These are phyloP conservation scores for Acrocalymma vagum DNA, from an alignment of 2,329 filamentous ascomycete species.

Conservation along the genomic window DNA sequence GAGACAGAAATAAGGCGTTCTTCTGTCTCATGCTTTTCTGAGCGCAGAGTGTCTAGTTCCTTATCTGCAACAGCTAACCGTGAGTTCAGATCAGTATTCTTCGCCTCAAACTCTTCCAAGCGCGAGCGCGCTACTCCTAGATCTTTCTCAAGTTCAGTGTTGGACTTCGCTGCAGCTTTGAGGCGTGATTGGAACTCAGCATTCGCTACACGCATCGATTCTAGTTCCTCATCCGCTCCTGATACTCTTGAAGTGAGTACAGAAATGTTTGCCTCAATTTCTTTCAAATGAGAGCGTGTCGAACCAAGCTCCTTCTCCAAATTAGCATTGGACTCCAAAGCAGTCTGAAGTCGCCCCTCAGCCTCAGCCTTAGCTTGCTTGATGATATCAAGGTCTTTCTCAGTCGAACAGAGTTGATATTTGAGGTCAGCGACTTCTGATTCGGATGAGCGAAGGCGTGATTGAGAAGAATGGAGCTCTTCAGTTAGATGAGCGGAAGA, in stretches of 20 bases:
- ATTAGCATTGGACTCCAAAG: constrained; percentile 14
- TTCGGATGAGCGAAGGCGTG: constrained; percentile 20
- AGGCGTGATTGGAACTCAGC: constrained; percentile 12
- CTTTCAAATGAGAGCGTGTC: too few relatives aligned
- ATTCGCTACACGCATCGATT: constrained; percentile 1
- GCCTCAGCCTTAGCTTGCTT: constrained; percentile 20
- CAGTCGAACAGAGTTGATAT: constrained; percentile 15
- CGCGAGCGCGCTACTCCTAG: constrained; percentile 22
- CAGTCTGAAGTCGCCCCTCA: constrained; percentile 24
- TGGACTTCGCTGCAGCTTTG: constrained; percentile 10
- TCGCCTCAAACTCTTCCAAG: constrained; percentile 22
- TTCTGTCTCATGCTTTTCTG: constrained; percentile 16
- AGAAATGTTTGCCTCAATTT: constrained; percentile 15
- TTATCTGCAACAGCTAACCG: constrained; percentile 18
- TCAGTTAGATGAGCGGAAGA: constrained; percentile 23
- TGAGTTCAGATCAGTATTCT: constrained; percentile 25
- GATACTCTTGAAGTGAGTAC: constrained; percentile 26
- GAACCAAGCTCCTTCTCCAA: constrained; percentile 29
- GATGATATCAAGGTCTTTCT: constrained; percentile 27
- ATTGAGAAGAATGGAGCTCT: constrained; percentile 20
- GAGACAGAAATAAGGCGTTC: not conserved
- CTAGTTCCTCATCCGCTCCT: constrained; percentile 9
- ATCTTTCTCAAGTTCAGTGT: constrained; percentile 25
- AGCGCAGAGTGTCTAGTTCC: constrained; percentile 24
- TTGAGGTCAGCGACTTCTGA: constrained; percentile 16